Percentiles rank a stretch among this genome's conserved stretches.
These are phyloP conservation scores for Centrapalus pauciflorus DNA, from an alignment of 129 eudicot species.

Conservation along the genomic window DNA sequence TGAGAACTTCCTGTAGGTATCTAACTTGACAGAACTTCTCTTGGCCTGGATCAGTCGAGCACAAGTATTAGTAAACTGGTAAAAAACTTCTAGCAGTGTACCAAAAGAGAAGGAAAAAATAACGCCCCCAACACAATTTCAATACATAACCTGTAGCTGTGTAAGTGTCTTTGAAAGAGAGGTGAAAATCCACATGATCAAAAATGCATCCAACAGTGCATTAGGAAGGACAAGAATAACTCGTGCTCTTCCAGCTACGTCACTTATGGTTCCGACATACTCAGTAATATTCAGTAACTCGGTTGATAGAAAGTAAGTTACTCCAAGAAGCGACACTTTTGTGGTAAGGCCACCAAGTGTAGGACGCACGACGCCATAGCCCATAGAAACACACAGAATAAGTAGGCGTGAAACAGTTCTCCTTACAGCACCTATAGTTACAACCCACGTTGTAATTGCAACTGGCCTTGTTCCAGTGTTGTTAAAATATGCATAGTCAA, in stretches of 20 bases:
- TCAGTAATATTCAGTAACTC: constrained; percentile 81
- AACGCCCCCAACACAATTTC: neutral
- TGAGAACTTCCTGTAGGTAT: constrained; percentile 90
- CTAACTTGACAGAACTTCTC: constrained; percentile 90
- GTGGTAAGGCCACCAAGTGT: constrained; percentile 98
- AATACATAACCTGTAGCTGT: constrained; percentile 69
- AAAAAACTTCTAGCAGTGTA: neutral
- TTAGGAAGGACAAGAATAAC: constrained; percentile 87
- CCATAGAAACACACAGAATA: constrained; percentile 90
- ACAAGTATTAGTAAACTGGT: constrained; percentile 16
- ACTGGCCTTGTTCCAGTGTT: constrained; percentile 85
- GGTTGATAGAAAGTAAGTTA: constrained; percentile 79
- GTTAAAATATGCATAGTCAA: constrained; percentile 83
- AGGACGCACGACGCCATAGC: constrained; percentile 98
- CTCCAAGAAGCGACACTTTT: constrained; percentile 83
- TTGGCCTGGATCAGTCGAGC: constrained; percentile 56
- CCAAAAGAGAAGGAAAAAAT: neutral
- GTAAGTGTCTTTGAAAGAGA: constrained; percentile 97
- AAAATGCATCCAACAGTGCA: constrained; percentile 83
- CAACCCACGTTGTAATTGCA: constrained; percentile 91
- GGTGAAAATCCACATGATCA: constrained; percentile 95
- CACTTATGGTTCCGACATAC: constrained; percentile 93
- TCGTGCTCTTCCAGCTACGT: constrained; percentile 90
- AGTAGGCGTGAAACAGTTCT: constrained; percentile 79
- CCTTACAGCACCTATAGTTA: constrained; percentile 83